Evolutionary conservation across 345 rosid genomes (phyloP).

Genomic region (Populus tremula): DNA sequence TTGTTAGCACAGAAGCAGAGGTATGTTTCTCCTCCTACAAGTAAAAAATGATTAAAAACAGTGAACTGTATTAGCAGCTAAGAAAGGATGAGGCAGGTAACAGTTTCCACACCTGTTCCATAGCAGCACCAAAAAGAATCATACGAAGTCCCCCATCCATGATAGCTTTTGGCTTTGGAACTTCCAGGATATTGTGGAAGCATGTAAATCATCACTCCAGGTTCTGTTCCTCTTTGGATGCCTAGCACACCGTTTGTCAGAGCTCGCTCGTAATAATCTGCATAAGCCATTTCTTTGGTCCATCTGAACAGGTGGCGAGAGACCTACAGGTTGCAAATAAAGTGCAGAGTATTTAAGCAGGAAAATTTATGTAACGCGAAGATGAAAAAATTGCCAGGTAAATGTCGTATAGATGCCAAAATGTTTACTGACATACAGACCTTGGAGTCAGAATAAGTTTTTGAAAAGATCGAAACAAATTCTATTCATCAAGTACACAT

Average conservation of each 20-base stretch:
- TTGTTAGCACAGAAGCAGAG: background rate
- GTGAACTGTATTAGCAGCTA: background rate
- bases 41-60: background rate
- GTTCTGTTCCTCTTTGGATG: slow-evolving; percentile 88
- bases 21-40: background rate
- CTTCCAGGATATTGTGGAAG: slow-evolving; percentile 74
- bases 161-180: slow-evolving; percentile 72
- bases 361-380: background rate
- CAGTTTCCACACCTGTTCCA: slow-evolving; percentile 65
- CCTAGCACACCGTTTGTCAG: slow-evolving; percentile 82
- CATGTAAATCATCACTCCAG: slow-evolving; percentile 95
- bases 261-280: slow-evolving; percentile 93
- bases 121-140: slow-evolving; percentile 96
- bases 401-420: background rate
- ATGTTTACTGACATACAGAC: background rate
- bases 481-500: background rate
- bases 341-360: background rate
- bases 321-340: slow-evolving; percentile 43
- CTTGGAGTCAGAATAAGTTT: background rate
- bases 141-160: slow-evolving; percentile 78
- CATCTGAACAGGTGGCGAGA: slow-evolving; percentile 85
- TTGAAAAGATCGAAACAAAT: background rate
- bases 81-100: background rate
- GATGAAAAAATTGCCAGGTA: background rate
- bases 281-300: slow-evolving; percentile 85